A percentile compares a stretch with the other conserved stretches of the same genome.
phyloP scores from a whole-genome alignment of 2,329 filamentous ascomycete species.

The Paecilomyces fulvus region DNA sequence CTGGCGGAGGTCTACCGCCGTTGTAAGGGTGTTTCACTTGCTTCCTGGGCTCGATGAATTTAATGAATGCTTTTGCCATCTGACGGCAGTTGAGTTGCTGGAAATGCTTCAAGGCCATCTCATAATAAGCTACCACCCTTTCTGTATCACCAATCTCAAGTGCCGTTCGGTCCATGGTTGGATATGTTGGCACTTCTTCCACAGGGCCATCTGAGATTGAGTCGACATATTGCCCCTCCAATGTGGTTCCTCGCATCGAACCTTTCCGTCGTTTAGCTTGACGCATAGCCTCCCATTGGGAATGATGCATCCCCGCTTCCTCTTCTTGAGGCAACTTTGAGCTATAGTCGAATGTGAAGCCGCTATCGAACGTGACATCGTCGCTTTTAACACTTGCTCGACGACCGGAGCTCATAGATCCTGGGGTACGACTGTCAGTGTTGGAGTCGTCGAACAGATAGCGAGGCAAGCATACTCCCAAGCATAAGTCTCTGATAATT shows the following conservation, averaged over 20 bases:
- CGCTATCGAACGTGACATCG: not conserved
- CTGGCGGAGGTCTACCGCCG: slow-evolving; percentile 29
- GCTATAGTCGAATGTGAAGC: not conserved
- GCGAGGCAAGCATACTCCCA: slow-evolving; percentile 1
- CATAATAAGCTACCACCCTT: slow-evolving; percentile 32
- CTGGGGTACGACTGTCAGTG: not conserved
- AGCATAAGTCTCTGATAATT: slow-evolving; percentile 18
- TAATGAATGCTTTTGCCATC: slow-evolving; percentile 40
- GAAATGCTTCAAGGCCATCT: slow-evolving; percentile 33
- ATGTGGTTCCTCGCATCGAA: not conserved
- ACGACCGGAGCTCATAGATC: not conserved
- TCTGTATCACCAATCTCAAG: slow-evolving; percentile 31
- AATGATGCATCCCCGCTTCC: not conserved
- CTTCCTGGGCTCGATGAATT: slow-evolving; percentile 39
- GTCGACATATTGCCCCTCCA: slow-evolving; percentile 12
- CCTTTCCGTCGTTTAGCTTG: slow-evolving; percentile 6
- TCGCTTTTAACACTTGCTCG: not conserved
- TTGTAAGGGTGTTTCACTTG: slow-evolving; percentile 43
- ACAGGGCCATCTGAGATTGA: slow-evolving; percentile 14
- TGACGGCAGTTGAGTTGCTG: slow-evolving; percentile 39
- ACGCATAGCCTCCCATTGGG: not conserved
- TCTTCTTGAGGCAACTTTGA: not conserved
- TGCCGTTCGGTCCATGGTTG: slow-evolving; percentile 18
- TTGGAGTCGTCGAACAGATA: not conserved
- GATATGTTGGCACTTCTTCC: slow-evolving; percentile 12